Evolutionary conservation across 2,329 filamentous ascomycete species (phyloP).

Genomic region (Colletotrichum sublineola): DNA sequence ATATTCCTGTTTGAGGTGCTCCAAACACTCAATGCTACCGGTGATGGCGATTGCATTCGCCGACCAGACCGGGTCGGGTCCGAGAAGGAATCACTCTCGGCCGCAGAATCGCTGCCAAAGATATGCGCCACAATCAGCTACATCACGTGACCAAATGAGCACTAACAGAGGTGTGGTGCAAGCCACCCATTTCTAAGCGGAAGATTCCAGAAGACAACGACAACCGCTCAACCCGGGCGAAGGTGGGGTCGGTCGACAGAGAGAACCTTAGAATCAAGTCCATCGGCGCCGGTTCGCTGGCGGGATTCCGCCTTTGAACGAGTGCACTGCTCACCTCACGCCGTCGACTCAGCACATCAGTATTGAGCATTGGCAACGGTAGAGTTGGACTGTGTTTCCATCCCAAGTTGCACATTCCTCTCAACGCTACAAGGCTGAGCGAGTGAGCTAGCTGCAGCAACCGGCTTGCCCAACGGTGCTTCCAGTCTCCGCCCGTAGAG

Average conservation of each 20-base stretch:
- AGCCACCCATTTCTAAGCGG: conserved; percentile 42
- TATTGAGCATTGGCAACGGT: conserved; percentile 10
- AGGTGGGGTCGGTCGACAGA: conserved; percentile 28
- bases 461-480: conserved; percentile 12
- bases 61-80: neutral
- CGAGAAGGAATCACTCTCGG: neutral
- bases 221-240: conserved; percentile 29
- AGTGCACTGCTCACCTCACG: conserved; percentile 6
- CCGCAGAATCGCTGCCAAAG: neutral
- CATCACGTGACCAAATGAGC: conserved; percentile 23
- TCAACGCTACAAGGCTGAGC: conserved; percentile 16
- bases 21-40: neutral
- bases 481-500: neutral
- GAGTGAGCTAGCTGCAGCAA: neutral
- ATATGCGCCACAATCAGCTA: neutral
- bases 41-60: neutral
- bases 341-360: conserved; percentile 3
- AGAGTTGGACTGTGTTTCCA: neutral
- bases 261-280: conserved; percentile 30
- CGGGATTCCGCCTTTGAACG: conserved; percentile 25
- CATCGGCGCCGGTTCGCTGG: conserved; percentile 20
- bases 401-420: conserved; percentile 6
- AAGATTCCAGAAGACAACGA: conserved; percentile 40
- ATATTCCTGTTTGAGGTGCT: neutral
- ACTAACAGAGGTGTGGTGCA: neutral